These are phyloP conservation scores for Linnemannia zychae DNA, from an alignment of 192 early-diverging fungal species.

Conservation along the genomic window DNA sequence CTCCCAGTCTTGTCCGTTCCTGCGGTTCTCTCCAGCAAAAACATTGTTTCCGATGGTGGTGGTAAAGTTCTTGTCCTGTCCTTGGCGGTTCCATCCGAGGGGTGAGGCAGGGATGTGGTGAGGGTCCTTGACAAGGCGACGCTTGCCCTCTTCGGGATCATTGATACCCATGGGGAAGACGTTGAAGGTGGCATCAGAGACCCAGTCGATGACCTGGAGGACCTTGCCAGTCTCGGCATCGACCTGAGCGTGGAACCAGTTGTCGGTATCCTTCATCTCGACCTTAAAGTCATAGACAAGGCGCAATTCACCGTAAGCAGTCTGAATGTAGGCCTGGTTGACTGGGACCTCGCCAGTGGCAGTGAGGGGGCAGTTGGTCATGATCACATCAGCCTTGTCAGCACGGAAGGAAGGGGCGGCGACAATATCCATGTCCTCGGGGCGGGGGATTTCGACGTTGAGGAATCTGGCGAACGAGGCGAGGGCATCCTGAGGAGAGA, in stretches of 20 bases:
- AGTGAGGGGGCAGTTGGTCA: slow-evolving; percentile 68
- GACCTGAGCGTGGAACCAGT: slow-evolving; percentile 86
- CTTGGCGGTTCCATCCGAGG: slow-evolving; percentile 83
- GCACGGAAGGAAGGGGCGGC: slow-evolving; percentile 54
- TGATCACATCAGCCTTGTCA: slow-evolving; percentile 50
- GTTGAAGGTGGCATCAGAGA: slow-evolving; percentile 80
- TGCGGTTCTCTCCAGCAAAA: slow-evolving; percentile 87
- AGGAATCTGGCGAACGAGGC: slow-evolving; percentile 72
- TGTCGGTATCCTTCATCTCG: slow-evolving; percentile 76
- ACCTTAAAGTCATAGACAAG: slow-evolving; percentile 88
- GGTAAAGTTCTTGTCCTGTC: slow-evolving; percentile 68
- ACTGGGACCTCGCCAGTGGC: slow-evolving; percentile 68
- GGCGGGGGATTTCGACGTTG: slow-evolving; percentile 63
- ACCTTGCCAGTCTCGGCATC: slow-evolving; percentile 72
- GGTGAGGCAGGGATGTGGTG: slow-evolving; percentile 70
- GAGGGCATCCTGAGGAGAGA: slow-evolving; percentile 76
- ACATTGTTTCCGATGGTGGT: slow-evolving; percentile 94
- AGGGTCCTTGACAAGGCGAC: slow-evolving; percentile 67
- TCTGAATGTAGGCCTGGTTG: slow-evolving; percentile 75
- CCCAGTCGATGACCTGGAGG: slow-evolving; percentile 88
- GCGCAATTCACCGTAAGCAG: slow-evolving; percentile 65
- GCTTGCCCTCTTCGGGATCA: slow-evolving; percentile 81
- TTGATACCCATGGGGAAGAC: slow-evolving; percentile 86
- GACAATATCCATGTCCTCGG: slow-evolving; percentile 56
- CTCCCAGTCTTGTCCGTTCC: slow-evolving; percentile 76